These are phyloP conservation scores for Peronospora tabacina DNA, from an alignment of 352 stramenopile genomes.

Conservation along the genomic window DNA sequence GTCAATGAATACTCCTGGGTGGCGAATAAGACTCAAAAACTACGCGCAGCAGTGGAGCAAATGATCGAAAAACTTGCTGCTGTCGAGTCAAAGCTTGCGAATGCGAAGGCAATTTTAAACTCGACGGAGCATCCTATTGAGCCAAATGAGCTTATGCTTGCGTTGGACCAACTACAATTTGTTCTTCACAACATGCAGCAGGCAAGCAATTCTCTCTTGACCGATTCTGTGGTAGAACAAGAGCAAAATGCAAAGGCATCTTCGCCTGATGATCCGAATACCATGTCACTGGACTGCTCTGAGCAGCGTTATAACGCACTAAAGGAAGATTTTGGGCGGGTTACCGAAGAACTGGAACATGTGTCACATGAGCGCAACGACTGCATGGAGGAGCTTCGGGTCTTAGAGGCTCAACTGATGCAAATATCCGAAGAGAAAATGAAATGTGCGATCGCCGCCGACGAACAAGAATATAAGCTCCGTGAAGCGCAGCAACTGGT, in stretches of 20 bases:
- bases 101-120: conserved; percentile 4
- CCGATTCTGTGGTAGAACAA: conserved; percentile 1
- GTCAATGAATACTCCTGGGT: conserved; percentile 2
- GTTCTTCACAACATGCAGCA: conserved; percentile 8
- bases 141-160: conserved; percentile 5
- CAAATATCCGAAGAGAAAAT: conserved; percentile 45
- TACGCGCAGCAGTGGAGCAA: conserved; percentile 7
- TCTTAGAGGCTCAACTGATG: conserved; percentile 44
- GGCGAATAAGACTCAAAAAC: conserved; percentile 5
- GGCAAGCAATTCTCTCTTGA: conserved; percentile 2
- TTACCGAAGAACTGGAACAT: conserved; percentile 27
- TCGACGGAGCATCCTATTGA: conserved; percentile 3
- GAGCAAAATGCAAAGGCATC: neutral
- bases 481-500: conserved; percentile 13
- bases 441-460: conserved; percentile 15
- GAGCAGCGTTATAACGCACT: conserved; percentile 10
- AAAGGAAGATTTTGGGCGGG: conserved; percentile 17
- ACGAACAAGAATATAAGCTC: conserved; percentile 15
- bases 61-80: conserved; percentile 11
- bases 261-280: conserved; percentile 2
- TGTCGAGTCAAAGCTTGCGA: conserved; percentile 11
- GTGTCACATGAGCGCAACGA: conserved; percentile 31
- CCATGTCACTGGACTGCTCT: neutral
- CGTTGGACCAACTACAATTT: conserved; percentile 10
- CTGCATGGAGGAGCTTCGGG: conserved; percentile 38